Evolutionary conservation across 306 rosid species (phyloP), one percentile per base, ranked within the genome.

Genomic region (Mucuna pruriens): DNA sequence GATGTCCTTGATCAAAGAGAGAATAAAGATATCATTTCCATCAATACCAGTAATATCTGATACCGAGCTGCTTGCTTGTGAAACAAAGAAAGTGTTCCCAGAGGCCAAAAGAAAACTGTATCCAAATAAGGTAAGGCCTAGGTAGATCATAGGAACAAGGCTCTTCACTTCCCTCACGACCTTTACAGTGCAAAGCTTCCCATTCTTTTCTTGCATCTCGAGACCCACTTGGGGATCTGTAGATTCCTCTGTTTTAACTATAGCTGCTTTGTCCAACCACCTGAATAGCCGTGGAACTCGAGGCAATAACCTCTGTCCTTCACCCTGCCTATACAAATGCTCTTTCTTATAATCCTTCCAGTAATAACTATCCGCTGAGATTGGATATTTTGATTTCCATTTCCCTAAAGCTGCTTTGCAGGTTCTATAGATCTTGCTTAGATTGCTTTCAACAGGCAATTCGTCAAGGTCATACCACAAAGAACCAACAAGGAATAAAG

Each of bases 131-230:
- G 49, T 1, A 17, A 65, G 1, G 12, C 8, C 2, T 2, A 65
- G 4, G 49, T 19, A 65, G 1, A 65, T 4, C 29, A 65, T 11
- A 4, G 49, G 71, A 65, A 65, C 9, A 19, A 65, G 71, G 49
- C 71, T 65, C n/a, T 65, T 65, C 71, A 65, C 71, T 36, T 38
- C 49, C 31, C 49, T 65, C 49, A 65, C 49, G 8, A 36, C 71
- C n/a, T 38, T 38, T 2, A 38, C 71, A 2, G 26, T 38, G 29
- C 71, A 65, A 17, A 65, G 49, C 9, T 65, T 39, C 26, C 25
- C 31, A 3, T 38, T 65, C 49, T 34, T 38, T 65, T 38, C 49
- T 17, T 8, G 49, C n/a, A 0, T 9, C 4, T 38, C 29, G 0
- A 0, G 49, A 65, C 13, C n/a, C 25, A 3, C 6, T 15, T 25